Percentiles rank a stretch among this genome's conserved stretches.
Conservation (phyloP, 2,329 filamentous ascomycete genomes). For the Stachybotrys chartarum region DNA sequence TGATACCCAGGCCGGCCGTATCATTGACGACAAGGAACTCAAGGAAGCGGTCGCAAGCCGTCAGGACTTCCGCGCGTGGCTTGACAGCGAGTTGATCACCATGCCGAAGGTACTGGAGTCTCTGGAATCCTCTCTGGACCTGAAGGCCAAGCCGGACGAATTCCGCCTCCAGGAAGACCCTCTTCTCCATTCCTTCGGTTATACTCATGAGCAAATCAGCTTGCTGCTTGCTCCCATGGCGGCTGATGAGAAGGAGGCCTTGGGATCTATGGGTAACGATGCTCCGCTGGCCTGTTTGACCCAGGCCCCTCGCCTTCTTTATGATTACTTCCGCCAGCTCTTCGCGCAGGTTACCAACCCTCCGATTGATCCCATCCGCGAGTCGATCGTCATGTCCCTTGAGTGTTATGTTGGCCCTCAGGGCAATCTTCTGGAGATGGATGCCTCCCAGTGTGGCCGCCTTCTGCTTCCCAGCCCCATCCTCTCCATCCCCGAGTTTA, state of each 20-base stretch:
- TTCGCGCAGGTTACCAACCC: too few relatives aligned
- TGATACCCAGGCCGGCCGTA: slow-evolving; percentile 79
- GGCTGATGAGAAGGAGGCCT: too few relatives aligned
- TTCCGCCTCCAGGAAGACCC: slow-evolving; percentile 75
- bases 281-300: too few relatives aligned
- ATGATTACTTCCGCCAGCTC: too few relatives aligned
- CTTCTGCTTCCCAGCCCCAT: slow-evolving; percentile 83
- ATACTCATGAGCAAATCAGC: slow-evolving; percentile 53
- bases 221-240: too few relatives aligned
- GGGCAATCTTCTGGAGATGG: slow-evolving; percentile 92
- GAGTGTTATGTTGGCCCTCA: slow-evolving; percentile 96
- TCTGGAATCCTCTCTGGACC: slow-evolving; percentile 52
- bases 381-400: too few relatives aligned
- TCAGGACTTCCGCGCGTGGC: slow-evolving; percentile 82
- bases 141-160: slow-evolving; percentile 61
- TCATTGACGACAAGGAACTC: slow-evolving; percentile 89
- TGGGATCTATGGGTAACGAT: too few relatives aligned
- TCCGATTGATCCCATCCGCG: too few relatives aligned
- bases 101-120: slow-evolving; percentile 67
- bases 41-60: slow-evolving; percentile 83
- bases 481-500: slow-evolving; percentile 85
- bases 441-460: slow-evolving; percentile 78
- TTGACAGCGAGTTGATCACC: slow-evolving; percentile 77
- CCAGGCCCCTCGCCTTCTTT: too few relatives aligned
- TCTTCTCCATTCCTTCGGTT: slow-evolving; percentile 79